Percentiles rank a stretch among this genome's conserved stretches.
phyloP scores from a whole-genome alignment of 1,284 basidiomycete species.

The Quambalaria eucalypti region DNA sequence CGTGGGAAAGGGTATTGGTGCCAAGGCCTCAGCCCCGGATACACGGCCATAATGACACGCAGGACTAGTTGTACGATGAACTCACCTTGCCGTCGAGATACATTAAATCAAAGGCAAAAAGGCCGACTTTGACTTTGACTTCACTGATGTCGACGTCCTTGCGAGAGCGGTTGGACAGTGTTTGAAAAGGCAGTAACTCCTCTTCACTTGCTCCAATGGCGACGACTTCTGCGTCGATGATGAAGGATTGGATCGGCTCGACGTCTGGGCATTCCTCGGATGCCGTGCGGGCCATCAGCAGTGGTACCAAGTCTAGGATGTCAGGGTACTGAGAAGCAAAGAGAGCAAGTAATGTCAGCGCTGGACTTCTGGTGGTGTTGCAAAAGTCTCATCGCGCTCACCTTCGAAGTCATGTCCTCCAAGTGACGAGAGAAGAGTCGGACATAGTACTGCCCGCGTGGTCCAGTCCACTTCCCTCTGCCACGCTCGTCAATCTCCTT shows the following conservation, averaged over 20 bases:
- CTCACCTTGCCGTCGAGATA: conserved; percentile 48
- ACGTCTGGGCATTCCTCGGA: neutral
- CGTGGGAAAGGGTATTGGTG: neutral
- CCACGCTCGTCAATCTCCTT: neutral
- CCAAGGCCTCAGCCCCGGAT: no score
- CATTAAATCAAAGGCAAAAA: conserved; percentile 42
- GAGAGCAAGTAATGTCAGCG: neutral
- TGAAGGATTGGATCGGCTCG: conserved; percentile 58
- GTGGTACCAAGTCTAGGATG: conserved; percentile 54
- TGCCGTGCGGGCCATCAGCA: conserved; percentile 17
- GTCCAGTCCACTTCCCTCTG: conserved; percentile 36
- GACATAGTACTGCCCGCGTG: conserved; percentile 50
- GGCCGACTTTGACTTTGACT: conserved; percentile 41
- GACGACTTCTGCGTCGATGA: conserved; percentile 68
- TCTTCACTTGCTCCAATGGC: conserved; percentile 21
- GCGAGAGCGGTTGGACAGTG: conserved; percentile 26
- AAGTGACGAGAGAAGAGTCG: conserved; percentile 78
- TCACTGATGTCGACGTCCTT: conserved; percentile 39
- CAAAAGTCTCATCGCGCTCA: neutral
- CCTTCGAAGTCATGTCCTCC: conserved; percentile 74
- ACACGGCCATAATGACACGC: neutral
- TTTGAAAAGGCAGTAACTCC: conserved; percentile 41
- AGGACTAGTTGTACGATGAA: neutral
- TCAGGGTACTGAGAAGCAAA: conserved; percentile 74
- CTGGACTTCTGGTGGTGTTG: no score